Evolutionary conservation across 1,284 basidiomycete genomes (phyloP).

Genomic region (Neotropicomus parvogracilis): DNA sequence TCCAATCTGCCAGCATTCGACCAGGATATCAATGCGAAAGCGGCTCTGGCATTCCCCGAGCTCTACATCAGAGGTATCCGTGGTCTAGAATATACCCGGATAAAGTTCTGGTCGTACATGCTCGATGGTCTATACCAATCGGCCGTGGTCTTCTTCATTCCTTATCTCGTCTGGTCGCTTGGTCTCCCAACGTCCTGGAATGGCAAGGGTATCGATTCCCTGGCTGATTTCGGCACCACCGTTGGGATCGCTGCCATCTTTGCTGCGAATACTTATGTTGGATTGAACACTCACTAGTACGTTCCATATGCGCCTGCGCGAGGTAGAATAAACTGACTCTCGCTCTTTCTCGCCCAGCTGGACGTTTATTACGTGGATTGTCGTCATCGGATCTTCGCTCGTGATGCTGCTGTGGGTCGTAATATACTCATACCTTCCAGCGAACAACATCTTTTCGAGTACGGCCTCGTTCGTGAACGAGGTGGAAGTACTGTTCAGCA

Average conservation of each 20-base stretch:
- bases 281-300: conserved; percentile 84
- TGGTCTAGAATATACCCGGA: conserved; percentile 88
- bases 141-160: conserved; percentile 85
- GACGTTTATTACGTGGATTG: conserved; percentile 83
- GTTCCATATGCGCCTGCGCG: conserved; percentile 31
- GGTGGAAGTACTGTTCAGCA: conserved; percentile 70
- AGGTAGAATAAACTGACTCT: conserved; percentile 4
- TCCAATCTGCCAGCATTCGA: conserved; percentile 68
- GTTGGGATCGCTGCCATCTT: conserved; percentile 85
- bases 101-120: conserved; percentile 95
- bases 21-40: conserved; percentile 91
- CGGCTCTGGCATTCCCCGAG: conserved; percentile 88
- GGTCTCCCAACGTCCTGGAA: conserved; percentile 65
- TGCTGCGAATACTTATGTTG: conserved; percentile 84
- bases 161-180: conserved; percentile 73
- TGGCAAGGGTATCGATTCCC: conserved; percentile 71
- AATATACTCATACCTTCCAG: conserved; percentile 73
- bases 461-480: conserved; percentile 73
- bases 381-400: conserved; percentile 76
- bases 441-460: conserved; percentile 31
- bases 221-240: conserved; percentile 92
- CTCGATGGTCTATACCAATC: conserved; percentile 93
- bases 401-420: conserved; percentile 83
- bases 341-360: conserved; percentile 49
- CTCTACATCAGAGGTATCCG: conserved; percentile 91